Percentiles rank a stretch among this genome's conserved stretches.
These are phyloP conservation scores for Colletotrichum magnum DNA, from an alignment of 2,329 filamentous ascomycete genomes.

Conservation along the genomic window DNA sequence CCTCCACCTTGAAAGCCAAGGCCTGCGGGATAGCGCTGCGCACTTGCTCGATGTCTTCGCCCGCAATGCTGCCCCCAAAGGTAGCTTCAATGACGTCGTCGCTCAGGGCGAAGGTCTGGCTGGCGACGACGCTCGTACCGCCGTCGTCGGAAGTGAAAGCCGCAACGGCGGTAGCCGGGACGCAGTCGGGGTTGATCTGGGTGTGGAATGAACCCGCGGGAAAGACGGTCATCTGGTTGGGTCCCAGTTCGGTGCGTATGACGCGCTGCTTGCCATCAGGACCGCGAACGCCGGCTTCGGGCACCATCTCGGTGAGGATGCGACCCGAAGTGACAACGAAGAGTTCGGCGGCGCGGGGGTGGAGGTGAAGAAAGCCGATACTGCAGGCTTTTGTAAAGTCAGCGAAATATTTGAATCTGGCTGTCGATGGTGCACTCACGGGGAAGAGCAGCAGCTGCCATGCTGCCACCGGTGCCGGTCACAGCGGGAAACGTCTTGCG, in stretches of 20 bases:
- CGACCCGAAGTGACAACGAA: slow-evolving; percentile 58
- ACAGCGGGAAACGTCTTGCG: slow-evolving; percentile 5
- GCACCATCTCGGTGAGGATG: slow-evolving; percentile 58
- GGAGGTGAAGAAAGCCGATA: slow-evolving; percentile 67
- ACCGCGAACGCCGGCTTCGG: slow-evolving; percentile 61
- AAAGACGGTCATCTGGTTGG: slow-evolving; percentile 66
- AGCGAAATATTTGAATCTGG: background rate
- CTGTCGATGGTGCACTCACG: background rate
- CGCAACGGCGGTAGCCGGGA: slow-evolving; percentile 63
- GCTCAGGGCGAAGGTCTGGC: slow-evolving; percentile 63
- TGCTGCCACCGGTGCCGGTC: slow-evolving; percentile 1
- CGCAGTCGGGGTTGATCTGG: slow-evolving; percentile 69
- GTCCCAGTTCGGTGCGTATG: slow-evolving; percentile 51
- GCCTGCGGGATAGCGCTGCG: slow-evolving; percentile 59
- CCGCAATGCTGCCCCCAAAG: slow-evolving; percentile 60
- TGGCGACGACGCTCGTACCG: slow-evolving; percentile 62
- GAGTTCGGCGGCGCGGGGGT: slow-evolving; percentile 61
- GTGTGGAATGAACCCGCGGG: slow-evolving; percentile 69
- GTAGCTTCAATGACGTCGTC: slow-evolving; percentile 61
- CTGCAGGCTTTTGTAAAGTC: slow-evolving; percentile 54
- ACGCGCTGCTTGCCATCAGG: slow-evolving; percentile 43
- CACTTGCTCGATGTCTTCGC: slow-evolving; percentile 61
- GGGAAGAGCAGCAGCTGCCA: background rate
- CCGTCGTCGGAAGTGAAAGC: slow-evolving; percentile 65
- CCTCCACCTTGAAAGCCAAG: slow-evolving; percentile 64